Base-by-base conservation (phyloP, 2,329 filamentous ascomycete species). In the Macroventuria anomochaeta region DNA sequence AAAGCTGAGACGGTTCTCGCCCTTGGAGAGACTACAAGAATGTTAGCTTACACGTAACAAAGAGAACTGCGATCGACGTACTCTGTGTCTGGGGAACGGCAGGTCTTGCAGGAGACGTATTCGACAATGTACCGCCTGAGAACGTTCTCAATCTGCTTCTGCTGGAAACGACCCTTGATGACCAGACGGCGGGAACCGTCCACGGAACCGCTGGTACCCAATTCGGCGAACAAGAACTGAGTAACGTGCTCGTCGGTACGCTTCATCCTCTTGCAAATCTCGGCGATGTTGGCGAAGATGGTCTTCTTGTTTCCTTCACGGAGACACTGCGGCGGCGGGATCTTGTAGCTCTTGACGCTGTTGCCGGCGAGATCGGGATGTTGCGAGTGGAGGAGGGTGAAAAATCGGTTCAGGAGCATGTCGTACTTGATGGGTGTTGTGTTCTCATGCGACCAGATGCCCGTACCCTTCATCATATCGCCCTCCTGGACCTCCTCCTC, bases 261-360 rank as follows among this genome's bases (percentile, higher is more conserved):
- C 88, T 99, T 99, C 93, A 99, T 97, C 70, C 93, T 88, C 85
- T 96, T 96, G 85, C 92, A 96, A 72, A 99, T 97, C 76, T 99
- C 95, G 75, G 91, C 87, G 73, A 99, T 95, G 82, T 99, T 99
- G 82, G 93, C 95, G 73, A 99, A 99, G 73, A 99, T 96, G 59
- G 95, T 99, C 88, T 74, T 74, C 86, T 96, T 96, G 87, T 99
- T 99, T 76, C 95, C 95, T 92, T 99, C 95, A 81, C 95, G 93
- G 74, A 97, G 87, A 81, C 95, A 97, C 82, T 99, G 95, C 43
- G 95, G 95, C 46, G 95, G 95, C 46, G 95, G 95, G 67, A 99
- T 99, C 87, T 97, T 97, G 87, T 97, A 99, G 78, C 90, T 96
- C 84, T 92, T 95, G 71, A 88, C 87, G 64, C 91, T 91, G 75